A percentile compares a stretch with the other conserved stretches of the same genome.
Conservation (phyloP, 306 rosid genomes). For the Ormosia semicastrata region DNA sequence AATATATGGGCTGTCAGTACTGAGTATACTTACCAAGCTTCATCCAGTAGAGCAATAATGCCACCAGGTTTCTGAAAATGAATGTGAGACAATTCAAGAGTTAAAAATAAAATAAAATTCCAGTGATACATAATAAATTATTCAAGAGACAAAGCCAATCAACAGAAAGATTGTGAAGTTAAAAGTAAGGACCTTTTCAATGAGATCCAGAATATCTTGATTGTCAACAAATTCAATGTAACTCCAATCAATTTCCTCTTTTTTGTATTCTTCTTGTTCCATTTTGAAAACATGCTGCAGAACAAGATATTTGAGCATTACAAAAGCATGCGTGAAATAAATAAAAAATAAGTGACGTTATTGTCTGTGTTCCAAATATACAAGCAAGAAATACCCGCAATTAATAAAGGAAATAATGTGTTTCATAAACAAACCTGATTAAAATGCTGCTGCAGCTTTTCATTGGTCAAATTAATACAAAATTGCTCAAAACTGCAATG, state of each 20-base stretch:
- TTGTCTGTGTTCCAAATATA: not conserved
- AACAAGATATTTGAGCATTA: constrained; percentile 18
- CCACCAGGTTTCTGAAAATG: constrained; percentile 90
- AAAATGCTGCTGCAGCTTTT: constrained; percentile 92
- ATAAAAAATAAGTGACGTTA: not conserved
- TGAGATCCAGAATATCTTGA: constrained; percentile 81
- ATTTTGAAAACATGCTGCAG: constrained; percentile 91
- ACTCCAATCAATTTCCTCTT: constrained; percentile 94
- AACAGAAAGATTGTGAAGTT: not conserved
- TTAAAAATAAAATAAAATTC: not conserved
- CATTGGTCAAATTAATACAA: constrained; percentile 87
- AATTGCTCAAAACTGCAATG: constrained; percentile 83
- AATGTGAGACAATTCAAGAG: not conserved
- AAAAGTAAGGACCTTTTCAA: constrained; percentile 68
- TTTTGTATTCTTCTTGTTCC: constrained; percentile 94
- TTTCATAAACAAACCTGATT: constrained; percentile 63
- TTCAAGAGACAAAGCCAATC: not conserved
- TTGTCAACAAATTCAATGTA: constrained; percentile 89
- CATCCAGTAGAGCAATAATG: constrained; percentile 86
- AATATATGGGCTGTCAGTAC: not conserved
- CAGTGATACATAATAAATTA: not conserved
- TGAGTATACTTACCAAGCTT: constrained; percentile 70
- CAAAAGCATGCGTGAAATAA: not conserved
- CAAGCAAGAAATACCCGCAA: not conserved
- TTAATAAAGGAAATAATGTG: constrained; percentile 7